phyloP scores from a whole-genome alignment of 208 protist species.

The Blastocrithidia nonstop region DNA sequence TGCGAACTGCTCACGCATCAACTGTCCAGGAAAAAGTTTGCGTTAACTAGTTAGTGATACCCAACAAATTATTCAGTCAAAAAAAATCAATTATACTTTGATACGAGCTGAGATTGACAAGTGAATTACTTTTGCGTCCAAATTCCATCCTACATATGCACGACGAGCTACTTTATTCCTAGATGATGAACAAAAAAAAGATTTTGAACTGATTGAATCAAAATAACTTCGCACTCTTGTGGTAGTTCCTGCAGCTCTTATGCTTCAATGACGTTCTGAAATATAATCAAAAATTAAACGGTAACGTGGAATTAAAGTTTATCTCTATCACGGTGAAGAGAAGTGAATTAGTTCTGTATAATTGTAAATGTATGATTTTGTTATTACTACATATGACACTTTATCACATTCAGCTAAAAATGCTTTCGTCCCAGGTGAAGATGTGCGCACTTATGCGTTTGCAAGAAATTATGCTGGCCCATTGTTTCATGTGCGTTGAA shows the following conservation, averaged over 20 bases:
- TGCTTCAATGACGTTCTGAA: constrained; percentile 87
- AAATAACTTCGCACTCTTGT: constrained; percentile 83
- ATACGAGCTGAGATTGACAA: constrained; percentile 55
- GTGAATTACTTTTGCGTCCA: constrained; percentile 69
- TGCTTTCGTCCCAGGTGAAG: constrained; percentile 40
- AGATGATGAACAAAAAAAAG: constrained; percentile 55
- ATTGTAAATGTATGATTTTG: constrained; percentile 82
- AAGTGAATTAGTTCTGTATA: constrained; percentile 54
- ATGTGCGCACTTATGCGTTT: constrained; percentile 37
- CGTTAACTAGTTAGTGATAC: constrained; percentile 16
- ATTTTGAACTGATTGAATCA: constrained; percentile 61
- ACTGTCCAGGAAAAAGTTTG: constrained; percentile 49
- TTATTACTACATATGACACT: constrained; percentile 88
- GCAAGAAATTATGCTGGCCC: constrained; percentile 46
- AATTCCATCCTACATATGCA: constrained; percentile 69
- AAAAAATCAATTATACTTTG: constrained; percentile 7
- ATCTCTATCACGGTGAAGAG: constrained; percentile 70
- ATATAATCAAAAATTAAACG: constrained; percentile 64
- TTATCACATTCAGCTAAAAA: constrained; percentile 43
- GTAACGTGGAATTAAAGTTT: constrained; percentile 30
- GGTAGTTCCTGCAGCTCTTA: constrained; percentile 83
- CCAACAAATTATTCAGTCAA: constrained; percentile 1
- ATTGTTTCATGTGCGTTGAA: constrained; percentile 82
- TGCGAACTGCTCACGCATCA: constrained; percentile 72
- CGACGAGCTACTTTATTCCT: constrained; percentile 57